Conservation (phyloP, 805 yeast genomes). For the Starmerella roubikii region DNA sequence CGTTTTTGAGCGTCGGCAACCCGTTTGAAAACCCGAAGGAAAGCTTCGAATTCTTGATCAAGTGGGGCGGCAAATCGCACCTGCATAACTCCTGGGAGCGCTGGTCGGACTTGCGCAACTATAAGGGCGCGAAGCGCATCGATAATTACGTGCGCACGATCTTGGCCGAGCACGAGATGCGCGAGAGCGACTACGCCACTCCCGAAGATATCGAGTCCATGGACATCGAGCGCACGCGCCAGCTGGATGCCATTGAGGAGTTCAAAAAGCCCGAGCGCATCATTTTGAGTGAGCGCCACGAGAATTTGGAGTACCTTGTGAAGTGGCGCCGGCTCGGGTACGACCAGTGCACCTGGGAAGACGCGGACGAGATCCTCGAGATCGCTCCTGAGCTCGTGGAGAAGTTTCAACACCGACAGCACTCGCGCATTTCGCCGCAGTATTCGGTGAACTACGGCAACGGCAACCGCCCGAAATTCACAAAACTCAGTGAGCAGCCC, state of each 20-base stretch:
- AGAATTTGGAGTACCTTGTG: conserved; percentile 57
- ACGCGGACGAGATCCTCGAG: conserved; percentile 72
- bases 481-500: conserved; percentile 77
- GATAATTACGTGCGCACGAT: conserved; percentile 80
- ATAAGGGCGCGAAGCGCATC: conserved; percentile 68
- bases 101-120: conserved; percentile 34
- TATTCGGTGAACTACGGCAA: conserved; percentile 63
- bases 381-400: conserved; percentile 74
- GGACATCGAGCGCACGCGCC: conserved; percentile 80
- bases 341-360: conserved; percentile 96
- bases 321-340: conserved; percentile 91
- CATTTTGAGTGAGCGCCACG: conserved; percentile 62
- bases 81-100: conserved; percentile 91
- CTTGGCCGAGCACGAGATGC: conserved; percentile 56
- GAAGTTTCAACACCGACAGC: conserved; percentile 64
- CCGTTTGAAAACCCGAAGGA: conserved; percentile 40
- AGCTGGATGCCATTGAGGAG: conserved; percentile 70
- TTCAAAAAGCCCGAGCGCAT: conserved; percentile 80
- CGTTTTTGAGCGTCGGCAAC: conserved; percentile 25
- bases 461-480: conserved; percentile 67
- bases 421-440: conserved; percentile 73
- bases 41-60: conserved; percentile 46
- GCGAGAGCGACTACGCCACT: conserved; percentile 70
- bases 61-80: conserved; percentile 83
- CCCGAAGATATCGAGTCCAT: conserved; percentile 85